phyloP scores from a whole-genome alignment of 768 basidiomycete species.

The Amanita jacksonii region DNA sequence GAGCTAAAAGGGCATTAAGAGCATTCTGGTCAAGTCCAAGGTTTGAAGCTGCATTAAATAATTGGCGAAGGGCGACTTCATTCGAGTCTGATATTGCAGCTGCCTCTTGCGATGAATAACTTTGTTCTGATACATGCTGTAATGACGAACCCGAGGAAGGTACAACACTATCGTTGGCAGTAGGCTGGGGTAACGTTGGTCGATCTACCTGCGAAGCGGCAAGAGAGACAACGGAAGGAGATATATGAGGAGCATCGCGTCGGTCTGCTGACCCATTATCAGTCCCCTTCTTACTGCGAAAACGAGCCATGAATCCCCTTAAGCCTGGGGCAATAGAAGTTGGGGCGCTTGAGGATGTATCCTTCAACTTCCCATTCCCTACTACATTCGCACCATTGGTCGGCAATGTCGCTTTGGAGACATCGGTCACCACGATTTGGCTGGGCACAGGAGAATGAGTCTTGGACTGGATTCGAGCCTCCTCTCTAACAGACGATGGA shows the following conservation, averaged over 20 bases:
- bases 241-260: slow-evolving; percentile 11
- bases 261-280: slow-evolving; percentile 13
- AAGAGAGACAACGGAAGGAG: slow-evolving; percentile 12
- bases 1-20: slow-evolving; percentile 59
- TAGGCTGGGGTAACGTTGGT: slow-evolving; percentile 6
- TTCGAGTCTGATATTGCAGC: background rate
- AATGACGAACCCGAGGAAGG: slow-evolving; percentile 22
- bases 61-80: slow-evolving; percentile 41
- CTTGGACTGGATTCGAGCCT: background rate
- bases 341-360: slow-evolving; percentile 50
- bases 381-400: slow-evolving; percentile 33
- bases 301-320: slow-evolving; percentile 75
- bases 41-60: slow-evolving; percentile 67
- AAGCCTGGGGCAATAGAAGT: slow-evolving; percentile 65
- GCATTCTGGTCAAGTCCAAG: slow-evolving; percentile 68
- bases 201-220: slow-evolving; percentile 10
- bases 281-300: slow-evolving; percentile 42
- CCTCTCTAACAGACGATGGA: slow-evolving; percentile 12
- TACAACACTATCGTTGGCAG: slow-evolving; percentile 12
- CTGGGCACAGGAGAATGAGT: slow-evolving; percentile 21
- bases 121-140: slow-evolving; percentile 19
- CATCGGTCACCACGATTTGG: slow-evolving; percentile 34
- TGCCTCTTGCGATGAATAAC: slow-evolving; percentile 8
- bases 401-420: slow-evolving; percentile 21
- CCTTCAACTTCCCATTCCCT: slow-evolving; percentile 46